Evolutionary conservation across 192 early-diverging fungal genomes (phyloP).

Genomic region (Entomortierella chlamydospora): DNA sequence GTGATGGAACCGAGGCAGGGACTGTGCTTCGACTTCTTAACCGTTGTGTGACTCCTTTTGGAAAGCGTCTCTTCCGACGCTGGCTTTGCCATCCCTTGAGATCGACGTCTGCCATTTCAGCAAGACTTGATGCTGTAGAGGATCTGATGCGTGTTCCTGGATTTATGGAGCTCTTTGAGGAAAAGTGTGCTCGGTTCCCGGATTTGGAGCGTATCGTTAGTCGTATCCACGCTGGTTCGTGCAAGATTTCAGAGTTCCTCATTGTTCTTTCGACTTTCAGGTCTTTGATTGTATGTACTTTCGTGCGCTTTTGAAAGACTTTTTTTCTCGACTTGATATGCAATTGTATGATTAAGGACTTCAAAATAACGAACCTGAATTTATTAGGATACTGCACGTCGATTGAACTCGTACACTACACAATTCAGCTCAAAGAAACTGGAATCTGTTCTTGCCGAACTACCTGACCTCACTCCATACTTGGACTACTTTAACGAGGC

Average conservation of each 20-base stretch:
- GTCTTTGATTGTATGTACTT: slow-evolving; percentile 62
- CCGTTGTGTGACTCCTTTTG: slow-evolving; percentile 90
- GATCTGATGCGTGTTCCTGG: slow-evolving; percentile 72
- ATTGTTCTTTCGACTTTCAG: slow-evolving; percentile 69
- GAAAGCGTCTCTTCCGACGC: slow-evolving; percentile 78
- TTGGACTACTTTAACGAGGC: slow-evolving; percentile 80
- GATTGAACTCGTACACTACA: slow-evolving; percentile 39
- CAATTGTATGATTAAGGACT: background rate
- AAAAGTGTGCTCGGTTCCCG: slow-evolving; percentile 67
- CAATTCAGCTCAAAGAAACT: slow-evolving; percentile 72
- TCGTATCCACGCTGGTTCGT: slow-evolving; percentile 87
- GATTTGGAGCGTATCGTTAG: slow-evolving; percentile 94
- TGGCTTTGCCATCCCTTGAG: slow-evolving; percentile 95
- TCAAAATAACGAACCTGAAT: background rate
- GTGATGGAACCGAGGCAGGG: slow-evolving; percentile 78
- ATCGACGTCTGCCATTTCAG: slow-evolving; percentile 75
- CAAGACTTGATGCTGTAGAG: slow-evolving; percentile 89
- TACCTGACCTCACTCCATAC: slow-evolving; percentile 67
- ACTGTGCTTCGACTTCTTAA: slow-evolving; percentile 90
- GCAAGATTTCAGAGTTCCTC: slow-evolving; percentile 89
- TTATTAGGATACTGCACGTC: slow-evolving; percentile 47
- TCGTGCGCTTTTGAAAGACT: too few relatives aligned
- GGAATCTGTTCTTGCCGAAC: slow-evolving; percentile 53
- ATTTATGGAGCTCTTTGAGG: slow-evolving; percentile 59
- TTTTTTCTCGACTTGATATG: background rate